These are phyloP conservation scores for Pisolithus sp. DNA, from an alignment of 768 basidiomycete genomes.

Conservation along the genomic window DNA sequence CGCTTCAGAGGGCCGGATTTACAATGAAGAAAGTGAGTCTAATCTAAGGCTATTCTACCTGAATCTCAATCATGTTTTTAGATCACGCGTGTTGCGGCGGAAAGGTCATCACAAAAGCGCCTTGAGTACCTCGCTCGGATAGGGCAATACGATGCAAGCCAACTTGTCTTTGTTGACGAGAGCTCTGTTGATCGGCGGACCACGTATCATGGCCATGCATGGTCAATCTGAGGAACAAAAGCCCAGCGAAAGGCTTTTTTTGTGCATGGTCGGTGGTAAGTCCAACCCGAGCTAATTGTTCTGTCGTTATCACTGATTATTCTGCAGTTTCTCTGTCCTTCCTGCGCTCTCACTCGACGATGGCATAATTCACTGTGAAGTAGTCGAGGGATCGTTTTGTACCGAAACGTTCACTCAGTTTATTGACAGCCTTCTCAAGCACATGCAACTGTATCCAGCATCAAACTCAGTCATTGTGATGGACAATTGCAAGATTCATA, in stretches of 20 bases:
- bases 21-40: neutral
- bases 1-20: too few species aligned
- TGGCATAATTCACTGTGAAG: too few species aligned
- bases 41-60: neutral
- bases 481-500: constrained; percentile 34
- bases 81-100: constrained; percentile 1
- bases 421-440: constrained; percentile 11
- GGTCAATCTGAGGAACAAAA: constrained; percentile 15
- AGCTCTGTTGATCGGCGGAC: constrained; percentile 15
- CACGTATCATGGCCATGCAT: constrained; percentile 13
- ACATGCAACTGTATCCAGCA: constrained; percentile 30
- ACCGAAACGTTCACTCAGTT: neutral
- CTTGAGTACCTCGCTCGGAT: neutral
- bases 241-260: constrained; percentile 15
- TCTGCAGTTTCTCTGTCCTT: too few species aligned
- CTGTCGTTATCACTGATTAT: constrained; percentile 10
- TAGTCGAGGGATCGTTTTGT: too few species aligned
- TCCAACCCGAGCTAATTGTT: neutral
- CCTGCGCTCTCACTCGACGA: too few species aligned
- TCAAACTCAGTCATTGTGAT: constrained; percentile 33
- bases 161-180: constrained; percentile 22
- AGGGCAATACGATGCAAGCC: neutral
- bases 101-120: neutral
- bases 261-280: constrained; percentile 6
- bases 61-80: neutral